Conservation (phyloP, 1,139 yeast genomes). For the Kluyveromyces marxianus region DNA sequence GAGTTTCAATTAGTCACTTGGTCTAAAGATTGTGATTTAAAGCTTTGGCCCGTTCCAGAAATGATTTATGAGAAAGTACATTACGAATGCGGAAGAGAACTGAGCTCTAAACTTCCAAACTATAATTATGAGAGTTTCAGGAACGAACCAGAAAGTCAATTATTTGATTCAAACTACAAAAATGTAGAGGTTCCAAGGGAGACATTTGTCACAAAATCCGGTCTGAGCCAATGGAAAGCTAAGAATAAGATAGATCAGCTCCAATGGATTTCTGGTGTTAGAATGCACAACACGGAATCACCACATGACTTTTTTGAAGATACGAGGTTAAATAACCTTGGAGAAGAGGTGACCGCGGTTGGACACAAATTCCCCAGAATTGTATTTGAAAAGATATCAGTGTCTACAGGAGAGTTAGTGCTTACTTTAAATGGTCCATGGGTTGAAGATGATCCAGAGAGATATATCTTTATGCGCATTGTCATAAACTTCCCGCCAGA, state of each 20-base stretch:
- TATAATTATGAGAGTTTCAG: constrained; percentile 45
- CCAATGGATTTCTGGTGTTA: constrained; percentile 90
- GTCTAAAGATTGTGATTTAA: constrained; percentile 81
- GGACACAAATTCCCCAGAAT: constrained; percentile 89
- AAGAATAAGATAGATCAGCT: constrained; percentile 53
- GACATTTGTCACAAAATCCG: constrained; percentile 34
- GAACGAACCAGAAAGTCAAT: constrained; percentile 38
- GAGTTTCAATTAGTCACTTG: constrained; percentile 89
- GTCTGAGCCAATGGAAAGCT: constrained; percentile 17
- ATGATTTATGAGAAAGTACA: constrained; percentile 51
- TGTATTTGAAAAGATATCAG: constrained; percentile 78
- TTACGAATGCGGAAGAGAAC: constrained; percentile 39
- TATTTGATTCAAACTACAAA: constrained; percentile 10
- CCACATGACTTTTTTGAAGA: constrained; percentile 36
- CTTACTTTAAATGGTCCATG: constrained; percentile 78
- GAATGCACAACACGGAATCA: constrained; percentile 38
- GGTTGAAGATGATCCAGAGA: constrained; percentile 36
- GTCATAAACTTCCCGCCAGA: constrained; percentile 58
- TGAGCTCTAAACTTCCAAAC: constrained; percentile 36
- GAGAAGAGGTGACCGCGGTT: constrained; percentile 84
- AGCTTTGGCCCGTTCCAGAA: constrained; percentile 72
- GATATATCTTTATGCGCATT: constrained; percentile 61
- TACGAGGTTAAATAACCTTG: constrained; percentile 56
- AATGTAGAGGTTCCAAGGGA: constrained; percentile 29
- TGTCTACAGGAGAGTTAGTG: constrained; percentile 73